Base-by-base conservation (phyloP, 345 rosid species). In the Brassica nigra region DNA sequence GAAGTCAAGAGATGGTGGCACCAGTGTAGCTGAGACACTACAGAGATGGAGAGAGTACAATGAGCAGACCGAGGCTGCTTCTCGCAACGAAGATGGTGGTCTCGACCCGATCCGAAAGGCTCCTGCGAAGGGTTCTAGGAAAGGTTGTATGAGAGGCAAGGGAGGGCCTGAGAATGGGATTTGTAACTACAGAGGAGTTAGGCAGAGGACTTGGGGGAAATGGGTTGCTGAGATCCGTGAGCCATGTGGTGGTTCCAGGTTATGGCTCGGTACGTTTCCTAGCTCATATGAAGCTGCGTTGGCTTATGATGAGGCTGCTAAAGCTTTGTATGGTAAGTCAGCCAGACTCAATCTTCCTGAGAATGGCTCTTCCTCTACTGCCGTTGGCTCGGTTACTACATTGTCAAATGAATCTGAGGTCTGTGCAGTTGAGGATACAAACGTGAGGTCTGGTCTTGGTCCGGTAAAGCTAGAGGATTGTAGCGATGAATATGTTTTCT, bases 161-260 rank as follows among this genome's bases (percentile, higher is more conserved):
- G 97, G 97, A n/a, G 97, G 98, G 4, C 97, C 98, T 0, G 91
- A 94, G 23, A 94, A 94, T 34, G 71, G 82, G 8, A 5, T 11
- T 15, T 89, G 87, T 36, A 77, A 71, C 2, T 94, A 87, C 55
- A 80, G 98, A 77, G 98, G 98, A 2, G 97, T 92, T 36, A 86
- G 98, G 78, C 98, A 94, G 80, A 86, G 98, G 80, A 87, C 87
- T 1, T 94, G 98, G 98, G 98, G 98, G 0, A 92, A 90, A 79
- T 94, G 98, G 97, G 97, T 92, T n/a, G 90, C 98, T 1, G 97
- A 92, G 83, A 94, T 94, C 55, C 83, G 98, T 62, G 88, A 91
- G 59, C 98, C 98, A 0, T 84, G 85, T 18, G 36, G 85, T 6
- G 92, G 92, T 61, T 76, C 49, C 9, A 77, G 98, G 82, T 79